Base-by-base conservation (phyloP, 768 basidiomycete genomes). In the Auriculariales sp. region DNA sequence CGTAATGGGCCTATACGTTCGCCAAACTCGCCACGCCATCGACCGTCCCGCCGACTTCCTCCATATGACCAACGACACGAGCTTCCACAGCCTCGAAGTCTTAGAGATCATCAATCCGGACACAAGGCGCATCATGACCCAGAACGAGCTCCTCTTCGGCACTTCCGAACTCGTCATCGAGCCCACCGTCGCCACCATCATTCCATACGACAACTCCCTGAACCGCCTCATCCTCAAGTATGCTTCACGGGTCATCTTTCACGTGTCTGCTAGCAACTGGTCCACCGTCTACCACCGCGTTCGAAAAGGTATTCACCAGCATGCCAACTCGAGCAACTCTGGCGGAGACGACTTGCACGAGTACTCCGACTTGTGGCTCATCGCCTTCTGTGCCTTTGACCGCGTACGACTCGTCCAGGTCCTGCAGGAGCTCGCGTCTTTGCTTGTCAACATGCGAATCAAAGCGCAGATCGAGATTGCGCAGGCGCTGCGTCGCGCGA, bases 221-320 rank as follows among this genome's bases (percentile, higher is more conserved):
- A 79, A 76, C 53, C 66, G 69, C 19, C 67, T 83, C 24, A 79
- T 88, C 52, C 72, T 76, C 48, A 79, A 81, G 59, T 86, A 74
- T 56, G 74, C 83, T 19, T 83, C 85, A 10, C 77, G 81, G 46
- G 79, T 93, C 53, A 75, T 94, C 25, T 91, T 84, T 59, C 82
- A 83, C 59, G 72, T 97, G 15, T 91, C 91, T 2, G 82, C 85
- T 1, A 83, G 83, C 11, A 93, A 94, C 61, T 95, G 91, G 89
- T 61, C 65, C 47, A 75, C 85, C 6, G 82, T 94, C 14, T 78
- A 84, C 56, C 63, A 71, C 19, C 73, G 87, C 28, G 72, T 93
- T 49, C 74, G 79, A 39, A 64, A 67, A 39, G 83, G 82, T 64
- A 82, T 92, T 28, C 74, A 78, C 36, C 67, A 69, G 51, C 71